Evolutionary conservation across 2,329 filamentous ascomycete species (phyloP), one percentile per base, ranked within the genome.

Genomic region (Ophiostoma sp.): DNA sequence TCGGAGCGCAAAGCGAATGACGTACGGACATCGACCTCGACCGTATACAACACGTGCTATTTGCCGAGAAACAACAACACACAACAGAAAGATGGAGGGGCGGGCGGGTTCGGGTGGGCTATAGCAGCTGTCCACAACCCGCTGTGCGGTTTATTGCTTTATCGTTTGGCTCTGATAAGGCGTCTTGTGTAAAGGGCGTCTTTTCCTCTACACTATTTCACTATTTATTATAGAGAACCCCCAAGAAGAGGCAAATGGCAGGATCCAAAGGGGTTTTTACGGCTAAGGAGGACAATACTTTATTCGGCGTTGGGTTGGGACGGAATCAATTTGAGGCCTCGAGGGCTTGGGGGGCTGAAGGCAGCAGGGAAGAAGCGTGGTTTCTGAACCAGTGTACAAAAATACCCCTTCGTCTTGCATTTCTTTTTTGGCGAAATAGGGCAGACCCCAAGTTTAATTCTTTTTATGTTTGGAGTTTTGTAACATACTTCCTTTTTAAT

Each of bases 251-350:
- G 45, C 25, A 36, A 15, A 39, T n/a, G 45, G 45, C 28, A 69
- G 66, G 66, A 50, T 11, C 64, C 36, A 28, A n/a, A 12, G 25
- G 39, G 50, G 3, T 9, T 17, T 22, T 48, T 3, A 48, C 9
- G 45, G 42, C 64, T 22, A 31, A n/a, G 9, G 45, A 25, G 33
- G 31, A n/a, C 48, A 57, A 31, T 36, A 36, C n/a, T 50, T 71
- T 33, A 39, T 57, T 59, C 22, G 70, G 70, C 70, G 70, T 72
- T 72, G 61, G 61, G 36, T 12, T 17, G 36, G 59, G 15, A 66
- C 8, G n/a, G 36, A 45, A 66, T 8, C n/a, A 45, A 45, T 11
- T 28, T 64, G n/a, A 3, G 25, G 42, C 19, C 42, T 45, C 19
- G 19, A 17, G 42, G n/a, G n/a, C n/a, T n/a, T n/a, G n/a, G n/a